Conservation (phyloP, 768 basidiomycete species). For the Serendipita sp. region DNA sequence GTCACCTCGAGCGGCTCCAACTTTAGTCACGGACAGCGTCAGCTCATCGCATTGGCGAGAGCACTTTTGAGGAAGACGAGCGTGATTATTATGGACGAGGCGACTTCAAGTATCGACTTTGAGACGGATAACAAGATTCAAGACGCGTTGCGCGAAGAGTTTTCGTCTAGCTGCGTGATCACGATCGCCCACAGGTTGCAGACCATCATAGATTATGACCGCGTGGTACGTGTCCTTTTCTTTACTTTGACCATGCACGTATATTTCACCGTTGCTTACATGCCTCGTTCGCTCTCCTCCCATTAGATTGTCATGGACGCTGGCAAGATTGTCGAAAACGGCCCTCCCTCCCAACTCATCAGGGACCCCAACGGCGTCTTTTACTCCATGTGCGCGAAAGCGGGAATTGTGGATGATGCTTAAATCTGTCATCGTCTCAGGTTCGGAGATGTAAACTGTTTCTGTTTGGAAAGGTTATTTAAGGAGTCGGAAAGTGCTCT, state of each 20-base stretch:
- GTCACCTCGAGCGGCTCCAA: slow-evolving; percentile 79
- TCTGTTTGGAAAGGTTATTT: too few relatives aligned
- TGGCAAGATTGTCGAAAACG: slow-evolving; percentile 1
- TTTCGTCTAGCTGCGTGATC: slow-evolving; percentile 25
- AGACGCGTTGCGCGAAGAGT: slow-evolving; percentile 72
- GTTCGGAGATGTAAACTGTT: too few relatives aligned
- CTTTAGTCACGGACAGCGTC: slow-evolving; percentile 85
- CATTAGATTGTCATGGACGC: slow-evolving; percentile 6
- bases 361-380: not conserved
- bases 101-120: slow-evolving; percentile 54
- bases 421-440: too few relatives aligned
- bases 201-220: slow-evolving; percentile 24
- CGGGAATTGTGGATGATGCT: not conserved
- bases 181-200: slow-evolving; percentile 33
- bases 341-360: not conserved
- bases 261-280: too few relatives aligned
- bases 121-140: slow-evolving; percentile 86
- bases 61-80: slow-evolving; percentile 56
- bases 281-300: not conserved
- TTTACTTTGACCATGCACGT: too few relatives aligned
- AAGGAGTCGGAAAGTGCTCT: too few relatives aligned
- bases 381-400: not conserved
- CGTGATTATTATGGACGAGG: slow-evolving; percentile 69
- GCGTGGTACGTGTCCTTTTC: slow-evolving; percentile 27
- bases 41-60: slow-evolving; percentile 75